These are phyloP conservation scores for Russula brevipes DNA, from an alignment of 768 basidiomycete species.

Conservation along the genomic window DNA sequence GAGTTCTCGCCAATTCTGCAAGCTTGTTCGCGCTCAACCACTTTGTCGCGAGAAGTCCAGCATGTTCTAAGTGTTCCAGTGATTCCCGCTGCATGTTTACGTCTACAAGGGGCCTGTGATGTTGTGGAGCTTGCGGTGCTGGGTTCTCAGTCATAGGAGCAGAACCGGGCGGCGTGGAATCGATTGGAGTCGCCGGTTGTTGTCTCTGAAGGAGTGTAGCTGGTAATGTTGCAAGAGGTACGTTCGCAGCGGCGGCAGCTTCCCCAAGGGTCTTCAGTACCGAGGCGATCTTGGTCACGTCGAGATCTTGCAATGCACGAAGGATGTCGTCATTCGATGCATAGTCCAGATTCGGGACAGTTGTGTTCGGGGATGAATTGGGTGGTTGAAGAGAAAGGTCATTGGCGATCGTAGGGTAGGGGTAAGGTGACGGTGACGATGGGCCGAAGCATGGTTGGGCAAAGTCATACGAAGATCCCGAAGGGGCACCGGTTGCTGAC, in stretches of 20 bases:
- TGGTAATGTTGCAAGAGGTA: constrained; percentile 27
- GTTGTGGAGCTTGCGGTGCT: constrained; percentile 3
- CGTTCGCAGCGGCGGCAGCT: constrained; percentile 43
- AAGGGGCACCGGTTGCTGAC: constrained; percentile 38
- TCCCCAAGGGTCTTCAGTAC: constrained; percentile 63
- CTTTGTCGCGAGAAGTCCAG: constrained; percentile 66
- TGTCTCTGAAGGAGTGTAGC: constrained; percentile 13
- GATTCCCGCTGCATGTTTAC: constrained; percentile 30
- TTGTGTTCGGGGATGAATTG: constrained; percentile 17
- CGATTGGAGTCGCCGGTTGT: background rate
- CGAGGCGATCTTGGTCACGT: constrained; percentile 62
- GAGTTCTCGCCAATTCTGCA: constrained; percentile 57
- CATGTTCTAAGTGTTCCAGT: constrained; percentile 50
- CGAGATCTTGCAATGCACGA: constrained; percentile 66
- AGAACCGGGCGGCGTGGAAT: background rate
- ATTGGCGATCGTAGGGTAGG: constrained; percentile 1
- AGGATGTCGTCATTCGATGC: constrained; percentile 70
- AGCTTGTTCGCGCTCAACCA: constrained; percentile 72
- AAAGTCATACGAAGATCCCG: constrained; percentile 29
- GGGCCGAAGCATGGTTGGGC: constrained; percentile 23
- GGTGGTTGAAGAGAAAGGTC: constrained; percentile 33
- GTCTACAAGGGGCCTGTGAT: constrained; percentile 3
- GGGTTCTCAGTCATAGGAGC: background rate
- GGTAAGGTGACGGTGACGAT: constrained; percentile 21
- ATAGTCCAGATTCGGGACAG: constrained; percentile 37